Conservation (phyloP, 176 grass and related monocot species). For the Elymus sibiricus region DNA sequence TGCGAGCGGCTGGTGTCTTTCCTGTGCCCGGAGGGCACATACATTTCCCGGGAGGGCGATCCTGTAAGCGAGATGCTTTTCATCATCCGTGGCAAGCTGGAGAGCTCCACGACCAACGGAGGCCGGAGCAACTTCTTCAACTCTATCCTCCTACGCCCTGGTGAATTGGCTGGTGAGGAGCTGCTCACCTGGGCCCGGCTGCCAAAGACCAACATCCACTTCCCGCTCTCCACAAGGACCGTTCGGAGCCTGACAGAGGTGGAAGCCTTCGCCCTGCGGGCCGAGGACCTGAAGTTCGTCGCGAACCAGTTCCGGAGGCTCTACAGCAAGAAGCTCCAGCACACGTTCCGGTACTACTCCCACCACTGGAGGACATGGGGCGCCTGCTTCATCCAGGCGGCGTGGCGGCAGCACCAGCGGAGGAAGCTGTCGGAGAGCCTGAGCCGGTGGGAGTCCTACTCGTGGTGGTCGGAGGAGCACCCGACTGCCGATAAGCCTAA, state of each 20-base stretch:
- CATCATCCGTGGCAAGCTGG: constrained; percentile 80
- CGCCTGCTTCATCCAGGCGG: constrained; percentile 90
- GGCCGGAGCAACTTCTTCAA: constrained; percentile 88
- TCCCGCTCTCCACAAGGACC: constrained; percentile 68
- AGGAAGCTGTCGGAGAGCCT: constrained; percentile 72
- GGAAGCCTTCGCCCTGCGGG: constrained; percentile 81
- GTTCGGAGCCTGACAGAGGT: constrained; percentile 82
- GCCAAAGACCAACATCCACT: constrained; percentile 71
- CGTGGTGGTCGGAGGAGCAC: constrained; percentile 52
- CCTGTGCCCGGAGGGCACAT: constrained; percentile 78
- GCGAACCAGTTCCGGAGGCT: constrained; percentile 85
- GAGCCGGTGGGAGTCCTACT: constrained; percentile 60
- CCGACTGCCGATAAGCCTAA: constrained; percentile 25
- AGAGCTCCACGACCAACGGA: constrained; percentile 87
- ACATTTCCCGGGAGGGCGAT: constrained; percentile 85
- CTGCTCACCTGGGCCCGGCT: constrained; percentile 86
- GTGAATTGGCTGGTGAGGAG: constrained; percentile 85
- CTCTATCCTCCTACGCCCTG: constrained; percentile 50
- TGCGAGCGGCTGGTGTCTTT: constrained; percentile 80
- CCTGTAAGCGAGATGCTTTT: constrained; percentile 96
- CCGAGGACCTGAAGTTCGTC: constrained; percentile 85
- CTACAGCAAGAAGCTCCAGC: constrained; percentile 95
- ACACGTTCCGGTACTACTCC: constrained; percentile 92
- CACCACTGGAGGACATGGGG: constrained; percentile 88
- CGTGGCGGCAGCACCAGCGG: constrained; percentile 76